Evolutionary conservation across 2,329 filamentous ascomycete species (phyloP).

Genomic region (Cercospora citrullina): DNA sequence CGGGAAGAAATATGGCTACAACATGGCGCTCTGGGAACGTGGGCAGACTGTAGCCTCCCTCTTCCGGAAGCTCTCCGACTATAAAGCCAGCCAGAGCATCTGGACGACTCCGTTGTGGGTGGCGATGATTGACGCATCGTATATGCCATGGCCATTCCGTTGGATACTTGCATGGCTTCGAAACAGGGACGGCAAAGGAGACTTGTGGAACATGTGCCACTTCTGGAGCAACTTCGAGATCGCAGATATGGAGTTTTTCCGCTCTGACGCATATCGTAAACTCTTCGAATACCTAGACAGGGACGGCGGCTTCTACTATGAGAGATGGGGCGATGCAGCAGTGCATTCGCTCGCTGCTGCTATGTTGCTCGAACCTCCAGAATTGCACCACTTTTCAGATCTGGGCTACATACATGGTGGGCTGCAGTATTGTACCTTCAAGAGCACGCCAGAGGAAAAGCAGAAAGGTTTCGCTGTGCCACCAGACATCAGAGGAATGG

Average conservation of each 20-base stretch:
- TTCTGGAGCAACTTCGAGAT: neutral
- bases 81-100: neutral
- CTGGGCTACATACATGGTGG: neutral
- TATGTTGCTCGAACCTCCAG: neutral
- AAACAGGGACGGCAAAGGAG: neutral
- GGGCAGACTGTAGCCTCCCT: neutral
- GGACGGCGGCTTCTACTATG: neutral
- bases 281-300: neutral
- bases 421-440: neutral
- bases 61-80: neutral
- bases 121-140: neutral
- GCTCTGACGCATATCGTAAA: neutral
- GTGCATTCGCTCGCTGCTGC: neutral
- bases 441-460: neutral
- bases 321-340: neutral
- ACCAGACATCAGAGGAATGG: neutral
- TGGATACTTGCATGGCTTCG: neutral
- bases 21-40: neutral
- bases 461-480: neutral
- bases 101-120: neutral
- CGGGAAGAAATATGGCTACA: neutral
- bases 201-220: neutral
- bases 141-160: neutral
- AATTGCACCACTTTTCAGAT: neutral
- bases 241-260: neutral